Base-by-base conservation (phyloP, 2,329 filamentous ascomycete species). In the Aspergillus novofumigatus region DNA sequence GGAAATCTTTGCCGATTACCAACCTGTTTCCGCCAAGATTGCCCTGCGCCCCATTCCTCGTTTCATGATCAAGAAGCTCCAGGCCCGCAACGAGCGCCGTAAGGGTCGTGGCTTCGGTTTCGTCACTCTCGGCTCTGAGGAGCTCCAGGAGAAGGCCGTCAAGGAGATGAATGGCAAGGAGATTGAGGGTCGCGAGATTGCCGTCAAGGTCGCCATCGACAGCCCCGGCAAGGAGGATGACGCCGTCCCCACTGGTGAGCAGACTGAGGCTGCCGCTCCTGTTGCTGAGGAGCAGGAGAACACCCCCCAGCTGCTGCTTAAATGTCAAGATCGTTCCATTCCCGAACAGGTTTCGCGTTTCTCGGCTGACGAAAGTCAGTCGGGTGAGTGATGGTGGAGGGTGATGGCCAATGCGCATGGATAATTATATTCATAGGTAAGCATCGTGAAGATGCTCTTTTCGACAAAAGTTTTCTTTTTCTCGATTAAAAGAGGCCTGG, bases 51-150 rank as follows among this genome's bases (percentile, higher is more conserved):
- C 94, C 53, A 99, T 99, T 67, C 94, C 94, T 68, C 92, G 93
- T 71, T 99, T 97, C 84, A 99, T 99, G 94, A 94, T 99, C 81
- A 97, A 97, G 89, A 99, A 99, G 86, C 91, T 99, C 62, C 92
- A 96, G 81, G 92, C 93, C 71, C 93, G 94, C 75, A 92, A 92
- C 74, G 94, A 99, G 82, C 88, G 93, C 70, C 94, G 94, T 82
- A 99, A 99, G 88, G 94, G 94, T 61, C 94, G 94, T 82, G 94
- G 94, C 66, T 99, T 99, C 76, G 94, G 94, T 66, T 99, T 99
- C 77, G 94, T 99, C 63, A 97, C 92, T 60, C 88, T 99, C 61
- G 89, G 89, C 63, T 95, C 91, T 20, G 93, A 99, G 83, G 92
- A 96, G 79, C 80, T 93, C 72, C 94, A 99, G 84, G 87, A 95